Percentiles rank a stretch among this genome's conserved stretches.
These are phyloP conservation scores for Narthecium ossifragum DNA, from an alignment of 106 monocot genomes.

Conservation along the genomic window DNA sequence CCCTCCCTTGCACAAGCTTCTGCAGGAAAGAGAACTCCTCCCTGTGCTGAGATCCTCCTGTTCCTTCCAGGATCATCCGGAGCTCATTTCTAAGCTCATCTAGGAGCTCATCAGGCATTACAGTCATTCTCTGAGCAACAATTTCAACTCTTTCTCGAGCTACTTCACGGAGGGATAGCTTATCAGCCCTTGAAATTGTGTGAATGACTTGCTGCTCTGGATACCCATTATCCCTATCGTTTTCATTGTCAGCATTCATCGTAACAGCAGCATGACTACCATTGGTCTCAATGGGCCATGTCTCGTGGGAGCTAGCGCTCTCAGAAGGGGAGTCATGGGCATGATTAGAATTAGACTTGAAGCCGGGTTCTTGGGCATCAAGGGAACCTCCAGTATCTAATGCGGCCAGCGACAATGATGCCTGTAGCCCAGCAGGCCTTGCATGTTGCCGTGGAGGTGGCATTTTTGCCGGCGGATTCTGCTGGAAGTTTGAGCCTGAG, in stretches of 20 bases:
- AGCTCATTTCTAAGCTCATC: slow-evolving; percentile 87
- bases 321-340: slow-evolving; percentile 78
- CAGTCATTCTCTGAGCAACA: slow-evolving; percentile 58
- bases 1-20: slow-evolving; percentile 64
- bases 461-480: slow-evolving; percentile 48
- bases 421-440: slow-evolving; percentile 36
- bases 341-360: slow-evolving; percentile 71
- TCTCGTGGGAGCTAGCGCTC: slow-evolving; percentile 88
- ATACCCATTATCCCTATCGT: slow-evolving; percentile 38
- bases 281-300: slow-evolving; percentile 78
- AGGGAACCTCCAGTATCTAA: slow-evolving; percentile 47
- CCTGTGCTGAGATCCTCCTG: slow-evolving; percentile 72
- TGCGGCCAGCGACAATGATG: slow-evolving; percentile 61
- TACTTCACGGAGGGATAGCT: slow-evolving; percentile 68
- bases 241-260: slow-evolving; percentile 58
- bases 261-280: slow-evolving; percentile 20
- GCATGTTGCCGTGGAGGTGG: slow-evolving; percentile 69
- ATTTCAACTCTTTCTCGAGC: slow-evolving; percentile 66
- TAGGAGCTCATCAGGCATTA: slow-evolving; percentile 67
- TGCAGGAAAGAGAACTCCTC: slow-evolving; percentile 86
- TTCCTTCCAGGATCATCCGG: slow-evolving; percentile 73
- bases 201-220: slow-evolving; percentile 52
- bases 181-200: slow-evolving; percentile 34
- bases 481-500: slow-evolving; percentile 77
- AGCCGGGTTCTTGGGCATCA: slow-evolving; percentile 44